Evolutionary conservation across 345 rosid genomes (phyloP).

Genomic region (Citrus reticulata): DNA sequence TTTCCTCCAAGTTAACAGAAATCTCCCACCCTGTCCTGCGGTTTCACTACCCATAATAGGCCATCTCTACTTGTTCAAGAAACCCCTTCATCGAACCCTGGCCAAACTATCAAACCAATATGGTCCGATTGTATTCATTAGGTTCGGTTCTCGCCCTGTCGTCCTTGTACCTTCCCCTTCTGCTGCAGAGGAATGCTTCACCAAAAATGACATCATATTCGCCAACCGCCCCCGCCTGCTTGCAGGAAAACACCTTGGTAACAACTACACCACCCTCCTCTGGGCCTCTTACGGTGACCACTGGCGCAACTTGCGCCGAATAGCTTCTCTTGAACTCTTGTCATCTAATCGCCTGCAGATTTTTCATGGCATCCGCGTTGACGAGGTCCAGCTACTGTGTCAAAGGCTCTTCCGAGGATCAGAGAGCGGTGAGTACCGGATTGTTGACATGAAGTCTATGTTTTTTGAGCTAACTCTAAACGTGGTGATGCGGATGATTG

Average conservation of each 20-base stretch:
- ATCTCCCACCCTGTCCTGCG: slow-evolving; percentile 19
- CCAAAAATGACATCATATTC: slow-evolving; percentile 25
- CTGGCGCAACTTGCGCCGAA: slow-evolving; percentile 27
- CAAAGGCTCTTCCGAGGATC: neutral
- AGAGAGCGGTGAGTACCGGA: neutral
- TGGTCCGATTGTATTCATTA: slow-evolving; percentile 18
- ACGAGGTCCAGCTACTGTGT: neutral
- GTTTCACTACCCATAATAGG: slow-evolving; percentile 21
- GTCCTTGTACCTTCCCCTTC: slow-evolving; percentile 26
- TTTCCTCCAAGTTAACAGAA: neutral
- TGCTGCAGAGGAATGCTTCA: slow-evolving; percentile 29
- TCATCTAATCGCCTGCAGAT: slow-evolving; percentile 16
- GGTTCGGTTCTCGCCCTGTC: slow-evolving; percentile 22
- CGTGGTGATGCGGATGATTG: slow-evolving; percentile 35
- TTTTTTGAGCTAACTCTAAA: slow-evolving; percentile 25
- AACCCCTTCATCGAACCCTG: slow-evolving; percentile 24
- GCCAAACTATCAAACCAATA: slow-evolving; percentile 3
- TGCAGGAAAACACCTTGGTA: slow-evolving; percentile 14
- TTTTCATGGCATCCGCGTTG: neutral
- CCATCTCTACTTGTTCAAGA: slow-evolving; percentile 23
- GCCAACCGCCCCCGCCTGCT: slow-evolving; percentile 23
- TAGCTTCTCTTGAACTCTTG: slow-evolving; percentile 20
- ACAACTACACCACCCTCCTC: neutral
- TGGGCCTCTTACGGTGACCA: slow-evolving; percentile 13
- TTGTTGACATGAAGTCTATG: slow-evolving; percentile 6